phyloP scores from a whole-genome alignment of 352 stramenopile genomes.

The Phytophthora macrochlamydospora region DNA sequence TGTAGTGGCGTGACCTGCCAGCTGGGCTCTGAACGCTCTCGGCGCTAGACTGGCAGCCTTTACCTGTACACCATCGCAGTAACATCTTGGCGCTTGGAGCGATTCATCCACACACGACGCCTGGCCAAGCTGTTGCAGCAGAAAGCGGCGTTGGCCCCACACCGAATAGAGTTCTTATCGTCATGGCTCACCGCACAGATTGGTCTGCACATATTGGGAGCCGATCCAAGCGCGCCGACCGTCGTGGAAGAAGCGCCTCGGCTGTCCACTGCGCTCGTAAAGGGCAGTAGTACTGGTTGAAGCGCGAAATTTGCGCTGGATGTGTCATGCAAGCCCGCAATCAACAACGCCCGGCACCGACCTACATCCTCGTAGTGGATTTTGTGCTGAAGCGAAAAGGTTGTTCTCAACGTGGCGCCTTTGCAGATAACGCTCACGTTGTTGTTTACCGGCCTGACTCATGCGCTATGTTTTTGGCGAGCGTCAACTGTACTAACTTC shows the following conservation, averaged over 20 bases:
- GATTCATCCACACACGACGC: neutral
- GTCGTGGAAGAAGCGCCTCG: neutral
- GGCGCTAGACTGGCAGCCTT: constrained; percentile 10
- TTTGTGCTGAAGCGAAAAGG: neutral
- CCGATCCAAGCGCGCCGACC: neutral
- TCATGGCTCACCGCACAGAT: constrained; percentile 5
- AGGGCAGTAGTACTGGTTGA: neutral
- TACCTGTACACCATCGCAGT: constrained; percentile 16
- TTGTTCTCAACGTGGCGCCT: neutral
- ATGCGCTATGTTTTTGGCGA: neutral
- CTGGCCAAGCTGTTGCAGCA: constrained; percentile 17
- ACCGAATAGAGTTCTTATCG: constrained; percentile 21
- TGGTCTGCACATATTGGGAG: too few species aligned
- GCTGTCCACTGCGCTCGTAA: constrained; percentile 8
- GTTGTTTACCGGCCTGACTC: neutral
- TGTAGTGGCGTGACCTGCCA: constrained; percentile 20
- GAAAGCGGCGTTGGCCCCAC: constrained; percentile 2
- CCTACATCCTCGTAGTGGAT: neutral
- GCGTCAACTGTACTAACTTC: neutral
- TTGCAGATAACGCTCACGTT: neutral
- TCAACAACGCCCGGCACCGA: too few species aligned
- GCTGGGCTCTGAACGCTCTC: constrained; percentile 22
- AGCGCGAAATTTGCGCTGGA: neutral
- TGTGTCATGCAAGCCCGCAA: neutral
- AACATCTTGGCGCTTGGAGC: constrained; percentile 10